phyloP scores from a whole-genome alignment of 2,329 filamentous ascomycete species.

The Beauveria pseudobassiana region DNA sequence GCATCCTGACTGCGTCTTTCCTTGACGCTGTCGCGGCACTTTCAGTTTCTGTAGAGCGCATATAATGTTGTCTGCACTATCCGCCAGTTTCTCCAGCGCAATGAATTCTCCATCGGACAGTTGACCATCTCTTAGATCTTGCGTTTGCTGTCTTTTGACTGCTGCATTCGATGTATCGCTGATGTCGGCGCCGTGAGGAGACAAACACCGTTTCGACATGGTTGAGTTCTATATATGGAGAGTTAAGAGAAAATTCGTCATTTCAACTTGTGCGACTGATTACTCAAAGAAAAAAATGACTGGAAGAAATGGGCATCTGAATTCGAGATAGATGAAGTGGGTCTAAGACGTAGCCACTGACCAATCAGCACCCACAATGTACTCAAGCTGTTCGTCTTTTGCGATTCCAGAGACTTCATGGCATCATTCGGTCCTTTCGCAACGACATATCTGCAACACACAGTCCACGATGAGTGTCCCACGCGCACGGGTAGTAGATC shows the following conservation, averaged over 20 bases:
- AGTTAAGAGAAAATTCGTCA: not conserved
- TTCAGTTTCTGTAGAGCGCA: slow-evolving; percentile 30
- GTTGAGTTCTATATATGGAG: not conserved
- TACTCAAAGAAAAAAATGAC: not conserved
- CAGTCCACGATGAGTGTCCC: slow-evolving; percentile 50
- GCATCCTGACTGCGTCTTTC: not conserved
- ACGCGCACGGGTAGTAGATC: slow-evolving; percentile 56
- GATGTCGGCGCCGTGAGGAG: not conserved
- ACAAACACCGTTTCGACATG: slow-evolving; percentile 33
- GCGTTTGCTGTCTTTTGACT: slow-evolving; percentile 1
- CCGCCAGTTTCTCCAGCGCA: slow-evolving; percentile 19
- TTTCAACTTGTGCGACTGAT: not conserved
- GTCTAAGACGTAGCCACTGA: not conserved
- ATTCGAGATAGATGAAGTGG: not conserved
- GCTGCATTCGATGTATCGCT: not conserved
- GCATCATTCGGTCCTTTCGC: not conserved
- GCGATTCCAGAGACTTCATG: slow-evolving; percentile 12
- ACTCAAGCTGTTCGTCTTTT: not conserved
- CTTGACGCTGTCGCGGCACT: not conserved
- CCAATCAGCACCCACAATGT: not conserved
- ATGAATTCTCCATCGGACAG: slow-evolving; percentile 11
- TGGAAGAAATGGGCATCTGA: not conserved
- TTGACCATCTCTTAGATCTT: not conserved
- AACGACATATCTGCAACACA: not conserved
- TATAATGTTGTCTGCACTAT: slow-evolving; percentile 31